phyloP scores from a whole-genome alignment of 2,329 filamentous ascomycete genomes.

The Paradendryphiella salina region DNA sequence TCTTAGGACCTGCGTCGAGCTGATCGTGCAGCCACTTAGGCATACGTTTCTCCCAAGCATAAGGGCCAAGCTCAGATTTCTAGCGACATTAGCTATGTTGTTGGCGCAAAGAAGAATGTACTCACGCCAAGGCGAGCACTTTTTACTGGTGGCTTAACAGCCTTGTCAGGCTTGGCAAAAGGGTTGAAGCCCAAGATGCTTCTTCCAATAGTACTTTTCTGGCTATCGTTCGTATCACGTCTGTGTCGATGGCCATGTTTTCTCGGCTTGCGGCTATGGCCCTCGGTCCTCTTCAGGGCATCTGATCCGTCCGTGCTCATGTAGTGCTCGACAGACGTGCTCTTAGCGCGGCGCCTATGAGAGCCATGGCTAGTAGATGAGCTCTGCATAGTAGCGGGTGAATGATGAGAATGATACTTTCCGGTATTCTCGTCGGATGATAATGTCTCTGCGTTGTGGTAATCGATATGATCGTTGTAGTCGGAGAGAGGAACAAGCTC shows the following conservation, averaged over 20 bases:
- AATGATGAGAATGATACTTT: conserved; percentile 41
- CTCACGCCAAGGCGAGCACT: conserved; percentile 44
- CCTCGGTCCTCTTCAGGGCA: conserved; percentile 20
- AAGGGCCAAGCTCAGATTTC: conserved; percentile 52
- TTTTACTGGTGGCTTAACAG: conserved; percentile 35
- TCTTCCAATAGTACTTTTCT: conserved; percentile 43
- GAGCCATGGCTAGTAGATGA: conserved; percentile 18
- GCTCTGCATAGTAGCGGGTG: conserved; percentile 39
- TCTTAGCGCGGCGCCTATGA: conserved; percentile 19
- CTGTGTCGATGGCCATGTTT: conserved; percentile 31
- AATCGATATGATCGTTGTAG: conserved; percentile 53
- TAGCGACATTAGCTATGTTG: conserved; percentile 31
- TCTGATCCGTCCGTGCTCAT: conserved; percentile 26
- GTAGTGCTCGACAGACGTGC: conserved; percentile 31
- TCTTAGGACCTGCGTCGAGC: conserved; percentile 48
- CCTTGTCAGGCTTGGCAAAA: conserved; percentile 34
- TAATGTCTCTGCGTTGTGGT: conserved; percentile 49
- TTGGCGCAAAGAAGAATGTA: background rate
- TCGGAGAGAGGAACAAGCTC: conserved; percentile 49
- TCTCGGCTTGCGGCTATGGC: conserved; percentile 27
- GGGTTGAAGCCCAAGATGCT: conserved; percentile 44
- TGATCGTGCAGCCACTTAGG: conserved; percentile 49
- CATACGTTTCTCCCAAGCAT: conserved; percentile 54
- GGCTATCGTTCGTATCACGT: conserved; percentile 34
- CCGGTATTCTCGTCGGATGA: conserved; percentile 42